Base-by-base conservation (phyloP, 2,329 filamentous ascomycete genomes). In the Neonectria ditissima region DNA sequence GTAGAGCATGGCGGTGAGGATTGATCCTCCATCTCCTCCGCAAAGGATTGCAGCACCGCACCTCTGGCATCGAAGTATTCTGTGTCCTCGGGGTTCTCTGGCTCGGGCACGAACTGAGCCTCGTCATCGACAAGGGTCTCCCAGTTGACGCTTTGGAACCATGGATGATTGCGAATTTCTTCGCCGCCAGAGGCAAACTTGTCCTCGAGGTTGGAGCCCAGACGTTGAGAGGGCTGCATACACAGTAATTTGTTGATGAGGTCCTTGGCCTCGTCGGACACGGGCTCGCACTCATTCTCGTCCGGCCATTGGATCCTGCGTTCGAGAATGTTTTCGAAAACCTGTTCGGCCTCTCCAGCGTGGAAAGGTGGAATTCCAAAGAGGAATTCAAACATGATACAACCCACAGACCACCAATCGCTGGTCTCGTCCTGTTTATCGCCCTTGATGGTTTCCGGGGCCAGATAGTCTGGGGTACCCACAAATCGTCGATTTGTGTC, bases 341-440 rank as follows among this genome's bases (percentile, higher is more conserved):
- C 96, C 71, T 96, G 86, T 72, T 99, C 96, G 0, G 96, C 93
- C 51, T 94, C 94, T 20, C 86, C 84, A 1, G 93, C 96, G 77
- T 98, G 94, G 78, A 99, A 99, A 0, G 96, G 96, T 1, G 96
- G 96, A 62, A 93, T 91, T 1, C 96, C 96, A 74, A 93, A 98
- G 2, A 99, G 82, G 69, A 97, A 97, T 74, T 99, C 96, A 73
- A 97, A 99, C 79, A 98, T 83, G 71, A 99, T 98, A 77, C 97
- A 99, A 1, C 96, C 96, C n/a, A 99, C 86, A 22, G 96, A 98
- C 96, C 96, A 99, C 96, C 96, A 99, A 88, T 99, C 96, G 76
- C 96, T 98, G 70, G 95, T 96, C 78, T 98, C 95, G 74, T 99
- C 96, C 78, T 99, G 96, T 2, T 95, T 94, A 69, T 94, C 90